Percentiles rank a stretch among this genome's conserved stretches.
These are phyloP conservation scores for Orbilia blumenaviensis DNA, from an alignment of 2,329 filamentous ascomycete genomes.

Conservation along the genomic window DNA sequence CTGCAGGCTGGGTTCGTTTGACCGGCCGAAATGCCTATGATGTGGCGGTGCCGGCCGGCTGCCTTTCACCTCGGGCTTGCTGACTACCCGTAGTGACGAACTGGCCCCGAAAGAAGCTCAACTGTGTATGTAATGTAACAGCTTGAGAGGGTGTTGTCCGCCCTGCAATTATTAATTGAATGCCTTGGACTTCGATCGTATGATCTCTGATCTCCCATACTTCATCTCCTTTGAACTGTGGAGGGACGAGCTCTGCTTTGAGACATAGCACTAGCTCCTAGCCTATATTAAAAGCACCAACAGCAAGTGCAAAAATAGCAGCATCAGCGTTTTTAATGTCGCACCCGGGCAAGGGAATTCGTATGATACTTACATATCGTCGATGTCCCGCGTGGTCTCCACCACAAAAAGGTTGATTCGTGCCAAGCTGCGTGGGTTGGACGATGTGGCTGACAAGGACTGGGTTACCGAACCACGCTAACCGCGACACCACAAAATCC, in stretches of 20 bases:
- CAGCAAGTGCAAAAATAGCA: constrained; percentile 38
- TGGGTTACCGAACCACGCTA: constrained; percentile 46
- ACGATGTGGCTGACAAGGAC: constrained; percentile 45
- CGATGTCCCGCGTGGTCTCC: constrained; percentile 49
- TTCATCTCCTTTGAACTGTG: constrained; percentile 35
- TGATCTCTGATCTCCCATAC: constrained; percentile 8
- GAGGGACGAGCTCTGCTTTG: constrained; percentile 47
- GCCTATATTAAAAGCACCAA: constrained; percentile 10
- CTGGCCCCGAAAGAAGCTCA: not conserved
- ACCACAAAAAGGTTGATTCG: constrained; percentile 22
- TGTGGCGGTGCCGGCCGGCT: constrained; percentile 31
- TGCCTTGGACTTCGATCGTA: constrained; percentile 21
- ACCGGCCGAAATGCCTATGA: not conserved
- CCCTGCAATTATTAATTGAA: constrained; percentile 14
- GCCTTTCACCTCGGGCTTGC: not conserved
- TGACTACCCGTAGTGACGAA: not conserved
- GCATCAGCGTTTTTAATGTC: constrained; percentile 50
- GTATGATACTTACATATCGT: constrained; percentile 52
- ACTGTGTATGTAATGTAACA: no score
- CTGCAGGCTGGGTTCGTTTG: constrained; percentile 24
- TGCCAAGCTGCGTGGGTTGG: constrained; percentile 40
- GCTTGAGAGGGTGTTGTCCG: not conserved
- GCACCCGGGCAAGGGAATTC: constrained; percentile 29
- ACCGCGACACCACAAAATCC: constrained; percentile 24
- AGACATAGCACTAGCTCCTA: constrained; percentile 29